A percentile compares a stretch with the other conserved stretches of the same genome.
These are phyloP conservation scores for Sporothrix brasiliensis DNA, from an alignment of 2,329 filamentous ascomycete species.

Conservation along the genomic window DNA sequence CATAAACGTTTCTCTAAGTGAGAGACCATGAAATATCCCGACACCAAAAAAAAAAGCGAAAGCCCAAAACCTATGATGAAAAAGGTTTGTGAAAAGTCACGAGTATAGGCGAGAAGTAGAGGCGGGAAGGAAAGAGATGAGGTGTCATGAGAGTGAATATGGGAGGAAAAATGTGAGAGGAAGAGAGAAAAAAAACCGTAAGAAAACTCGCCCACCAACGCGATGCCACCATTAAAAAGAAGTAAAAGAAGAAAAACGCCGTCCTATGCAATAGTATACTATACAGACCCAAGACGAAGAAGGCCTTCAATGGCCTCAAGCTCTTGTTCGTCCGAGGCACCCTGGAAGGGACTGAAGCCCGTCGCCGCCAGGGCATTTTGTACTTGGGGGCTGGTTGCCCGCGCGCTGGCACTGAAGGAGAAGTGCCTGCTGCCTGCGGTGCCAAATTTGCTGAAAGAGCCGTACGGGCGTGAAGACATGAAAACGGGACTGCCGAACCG, in stretches of 20 bases:
- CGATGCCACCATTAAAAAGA: conserved; percentile 26
- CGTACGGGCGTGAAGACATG: conserved; percentile 55
- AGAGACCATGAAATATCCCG: conserved; percentile 24
- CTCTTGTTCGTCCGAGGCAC: conserved; percentile 70
- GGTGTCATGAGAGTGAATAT: not conserved
- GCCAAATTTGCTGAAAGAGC: conserved; percentile 46
- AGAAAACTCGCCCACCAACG: conserved; percentile 15
- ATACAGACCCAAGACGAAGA: conserved; percentile 78
- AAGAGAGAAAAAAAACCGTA: conserved; percentile 14
- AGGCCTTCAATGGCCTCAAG: conserved; percentile 81
- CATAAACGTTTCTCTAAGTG: not conserved
- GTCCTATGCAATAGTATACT: conserved; percentile 56
- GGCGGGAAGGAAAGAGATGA: not conserved
- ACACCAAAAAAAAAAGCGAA: conserved; percentile 16
- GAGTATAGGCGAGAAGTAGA: not conserved
- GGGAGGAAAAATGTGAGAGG: not conserved
- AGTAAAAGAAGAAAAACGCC: conserved; percentile 53
- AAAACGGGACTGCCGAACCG: conserved; percentile 54
- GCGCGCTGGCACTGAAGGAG: conserved; percentile 51
- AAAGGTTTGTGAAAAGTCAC: conserved; percentile 10
- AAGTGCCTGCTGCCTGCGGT: conserved; percentile 47
- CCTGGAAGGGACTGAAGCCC: conserved; percentile 56
- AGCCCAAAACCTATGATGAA: conserved; percentile 12
- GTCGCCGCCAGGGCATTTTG: conserved; percentile 41
- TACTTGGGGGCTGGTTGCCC: conserved; percentile 53